phyloP scores from a whole-genome alignment of 2,329 filamentous ascomycete species.

The Eutypa lata region DNA sequence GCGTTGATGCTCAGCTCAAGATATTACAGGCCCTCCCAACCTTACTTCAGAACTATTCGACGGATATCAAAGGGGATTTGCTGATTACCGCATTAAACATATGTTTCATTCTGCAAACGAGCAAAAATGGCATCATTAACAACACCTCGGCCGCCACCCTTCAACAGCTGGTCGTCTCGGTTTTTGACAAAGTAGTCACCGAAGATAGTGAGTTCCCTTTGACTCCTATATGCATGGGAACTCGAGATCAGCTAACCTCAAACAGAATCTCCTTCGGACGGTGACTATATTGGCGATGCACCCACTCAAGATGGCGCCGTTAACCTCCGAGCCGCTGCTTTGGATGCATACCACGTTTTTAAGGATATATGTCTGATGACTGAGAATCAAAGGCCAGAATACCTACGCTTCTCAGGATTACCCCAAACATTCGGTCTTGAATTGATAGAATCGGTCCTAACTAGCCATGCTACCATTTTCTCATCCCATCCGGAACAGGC shows the following conservation, averaged over 20 bases:
- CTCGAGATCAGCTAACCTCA: conserved; percentile 9
- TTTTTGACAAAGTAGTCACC: conserved; percentile 84
- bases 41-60: conserved; percentile 83
- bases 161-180: conserved; percentile 86
- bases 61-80: conserved; percentile 75
- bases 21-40: conserved; percentile 90
- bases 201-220: conserved; percentile 68
- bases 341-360: conserved; percentile 85
- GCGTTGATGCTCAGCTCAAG: conserved; percentile 89
- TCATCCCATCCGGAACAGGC: conserved; percentile 75
- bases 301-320: conserved; percentile 63
- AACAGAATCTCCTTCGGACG: conserved; percentile 44
- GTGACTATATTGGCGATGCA: conserved; percentile 63
- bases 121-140: conserved; percentile 90
- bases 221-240: background rate
- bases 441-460: conserved; percentile 44
- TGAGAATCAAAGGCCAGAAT: conserved; percentile 79
- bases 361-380: conserved; percentile 86
- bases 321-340: conserved; percentile 68
- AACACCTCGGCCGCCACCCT: conserved; percentile 96
- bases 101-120: conserved; percentile 85
- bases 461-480: conserved; percentile 72
- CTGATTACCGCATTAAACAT: conserved; percentile 82
- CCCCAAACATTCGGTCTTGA: conserved; percentile 78
- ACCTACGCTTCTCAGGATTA: conserved; percentile 74